Evolutionary conservation across 2,329 filamentous ascomycete species (phyloP).

Genomic region (Aspergillus fructus): DNA sequence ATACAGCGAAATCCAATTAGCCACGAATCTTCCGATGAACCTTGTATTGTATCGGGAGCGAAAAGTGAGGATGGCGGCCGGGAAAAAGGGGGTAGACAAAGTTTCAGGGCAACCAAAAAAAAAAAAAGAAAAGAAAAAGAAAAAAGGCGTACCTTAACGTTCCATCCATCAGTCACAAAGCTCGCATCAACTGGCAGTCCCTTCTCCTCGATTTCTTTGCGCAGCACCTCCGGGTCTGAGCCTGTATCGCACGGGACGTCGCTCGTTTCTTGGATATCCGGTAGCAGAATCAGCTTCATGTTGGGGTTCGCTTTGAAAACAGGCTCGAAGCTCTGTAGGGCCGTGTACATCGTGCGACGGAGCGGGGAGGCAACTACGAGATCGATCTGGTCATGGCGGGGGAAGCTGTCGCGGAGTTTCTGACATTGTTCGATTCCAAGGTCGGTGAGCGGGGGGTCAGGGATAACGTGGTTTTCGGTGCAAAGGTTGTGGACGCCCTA

Average conservation of each 20-base stretch:
- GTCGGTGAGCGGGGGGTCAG: slow-evolving; percentile 75
- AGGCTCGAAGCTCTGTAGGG: slow-evolving; percentile 66
- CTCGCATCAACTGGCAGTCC: slow-evolving; percentile 61
- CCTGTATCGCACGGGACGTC: slow-evolving; percentile 76
- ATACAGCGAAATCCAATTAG: not conserved
- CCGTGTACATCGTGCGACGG: slow-evolving; percentile 77
- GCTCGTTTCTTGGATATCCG: slow-evolving; percentile 76
- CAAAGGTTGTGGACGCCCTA: slow-evolving; percentile 80
- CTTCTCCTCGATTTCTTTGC: slow-evolving; percentile 59
- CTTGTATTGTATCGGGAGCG: too few species aligned
- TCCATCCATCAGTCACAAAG: slow-evolving; percentile 67
- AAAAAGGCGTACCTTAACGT: slow-evolving; percentile 55
- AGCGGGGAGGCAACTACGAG: slow-evolving; percentile 77
- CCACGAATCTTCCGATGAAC: not conserved
- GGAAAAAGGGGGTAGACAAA: not conserved
- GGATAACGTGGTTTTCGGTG: slow-evolving; percentile 66
- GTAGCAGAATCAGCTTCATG: slow-evolving; percentile 63
- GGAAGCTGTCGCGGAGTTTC: slow-evolving; percentile 61
- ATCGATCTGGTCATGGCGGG: slow-evolving; percentile 63
- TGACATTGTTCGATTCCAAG: slow-evolving; percentile 75
- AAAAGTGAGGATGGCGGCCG: too few species aligned
- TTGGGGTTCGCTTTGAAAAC: slow-evolving; percentile 47
- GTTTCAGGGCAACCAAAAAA: not conserved
- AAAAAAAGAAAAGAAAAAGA: too few species aligned
- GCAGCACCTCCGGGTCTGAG: slow-evolving; percentile 54